Conservation (phyloP, 2,329 filamentous ascomycete species). For the Aspergillus neoniger region DNA sequence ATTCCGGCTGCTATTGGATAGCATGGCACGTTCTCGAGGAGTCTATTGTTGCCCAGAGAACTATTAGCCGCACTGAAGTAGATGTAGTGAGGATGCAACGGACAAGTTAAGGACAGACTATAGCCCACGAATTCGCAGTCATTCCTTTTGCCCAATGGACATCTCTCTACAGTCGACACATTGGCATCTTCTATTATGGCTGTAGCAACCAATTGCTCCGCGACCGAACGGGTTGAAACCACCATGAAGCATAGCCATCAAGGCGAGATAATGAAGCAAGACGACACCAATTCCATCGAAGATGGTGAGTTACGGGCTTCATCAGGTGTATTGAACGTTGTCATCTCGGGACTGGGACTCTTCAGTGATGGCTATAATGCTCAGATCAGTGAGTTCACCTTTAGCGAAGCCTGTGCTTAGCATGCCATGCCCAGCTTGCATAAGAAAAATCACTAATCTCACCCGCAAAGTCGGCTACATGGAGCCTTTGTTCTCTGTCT, state of each 20-base stretch:
- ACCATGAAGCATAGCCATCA: neutral
- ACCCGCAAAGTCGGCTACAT: slow-evolving; percentile 33
- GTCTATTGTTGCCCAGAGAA: neutral
- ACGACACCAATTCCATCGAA: slow-evolving; percentile 12
- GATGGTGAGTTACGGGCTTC: neutral
- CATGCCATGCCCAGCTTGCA: too few relatives aligned
- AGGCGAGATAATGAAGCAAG: slow-evolving; percentile 12
- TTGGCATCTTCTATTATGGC: neutral
- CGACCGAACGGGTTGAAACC: slow-evolving; percentile 2
- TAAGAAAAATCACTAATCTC: neutral
- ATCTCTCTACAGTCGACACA: neutral
- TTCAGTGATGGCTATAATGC: slow-evolving; percentile 45
- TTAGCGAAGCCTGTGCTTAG: neutral
- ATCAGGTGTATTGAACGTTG: slow-evolving; percentile 36
- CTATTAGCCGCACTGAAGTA: neutral
- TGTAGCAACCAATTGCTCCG: slow-evolving; percentile 17
- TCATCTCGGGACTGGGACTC: slow-evolving; percentile 40
- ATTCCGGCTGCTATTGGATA: neutral
- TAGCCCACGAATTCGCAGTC: neutral
- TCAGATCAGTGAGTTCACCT: slow-evolving; percentile 30
- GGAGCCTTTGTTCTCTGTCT: slow-evolving; percentile 37
- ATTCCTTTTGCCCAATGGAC: neutral
- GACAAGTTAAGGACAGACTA: neutral
- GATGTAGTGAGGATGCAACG: neutral
- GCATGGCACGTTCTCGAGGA: neutral